Base-by-base conservation (phyloP, 768 basidiomycete genomes). In the Trametes villosa region DNA sequence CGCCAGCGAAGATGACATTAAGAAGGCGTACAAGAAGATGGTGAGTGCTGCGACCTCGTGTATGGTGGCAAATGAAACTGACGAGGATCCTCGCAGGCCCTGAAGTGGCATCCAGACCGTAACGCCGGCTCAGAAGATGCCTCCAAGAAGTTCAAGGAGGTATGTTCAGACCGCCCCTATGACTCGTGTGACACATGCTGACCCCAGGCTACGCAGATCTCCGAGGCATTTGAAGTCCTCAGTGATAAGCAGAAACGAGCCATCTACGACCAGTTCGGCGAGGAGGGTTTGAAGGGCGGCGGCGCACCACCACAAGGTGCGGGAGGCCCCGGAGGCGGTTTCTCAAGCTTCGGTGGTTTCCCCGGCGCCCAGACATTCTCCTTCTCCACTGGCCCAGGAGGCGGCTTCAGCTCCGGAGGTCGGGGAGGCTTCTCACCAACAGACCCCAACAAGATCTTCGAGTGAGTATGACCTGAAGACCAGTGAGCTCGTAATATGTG, bases 71-170 rank as follows among this genome's bases (percentile, higher is more conserved):
- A 17, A 15, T 2, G 8, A 50, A 34, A 24, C 41, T 62, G 31
- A 57, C 9, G 9, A 22, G 34, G 20, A 11, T 22, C 18, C 31
- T 44, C 15, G 31, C 41, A 83, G 90, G 93, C 94, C 47, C 74
- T 97, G 73, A 94, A 92, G 84, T 92, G 92, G 88, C 96, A 98
- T 74, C 96, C 96, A 36, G 95, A 97, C 72, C 84, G 95, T 38
- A 96, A 97, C 70, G 77, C 77, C 55, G 91, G 92, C 29, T 88
- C 91, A 50, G 95, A 95, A 66, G 89, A 88, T 65, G 91, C 96
- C 0, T 88, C 85, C 2, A 81, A 84, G 73, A 96, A 91, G 75
- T 98, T 99, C 76, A 96, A 99, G 78, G 86, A 96, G 83, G 94
- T 88, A 41, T 27, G 60, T 30, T 26, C 22, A 2, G 9, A 33